Conservation (phyloP, 768 basidiomycete genomes). For the Melanogaster broomeanus region DNA sequence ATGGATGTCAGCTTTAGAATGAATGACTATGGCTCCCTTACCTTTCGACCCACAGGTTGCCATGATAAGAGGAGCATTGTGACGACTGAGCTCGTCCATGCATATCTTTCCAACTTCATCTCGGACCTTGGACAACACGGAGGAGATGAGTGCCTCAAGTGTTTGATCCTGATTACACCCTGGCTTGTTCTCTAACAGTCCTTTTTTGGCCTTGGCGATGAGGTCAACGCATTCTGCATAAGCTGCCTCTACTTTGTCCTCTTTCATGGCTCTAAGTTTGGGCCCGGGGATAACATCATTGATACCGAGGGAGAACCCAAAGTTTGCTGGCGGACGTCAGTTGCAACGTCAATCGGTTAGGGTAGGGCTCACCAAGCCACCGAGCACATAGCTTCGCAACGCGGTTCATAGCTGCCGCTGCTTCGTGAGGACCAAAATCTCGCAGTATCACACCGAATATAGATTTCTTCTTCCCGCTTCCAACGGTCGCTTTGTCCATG, state of each 20-base stretch:
- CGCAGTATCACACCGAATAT: conserved; percentile 97
- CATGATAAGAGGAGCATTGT: conserved; percentile 98
- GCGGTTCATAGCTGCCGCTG: conserved; percentile 93
- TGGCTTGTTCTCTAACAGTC: conserved; percentile 93
- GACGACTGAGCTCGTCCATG: conserved; percentile 96
- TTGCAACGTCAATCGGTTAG: neutral
- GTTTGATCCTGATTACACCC: conserved; percentile 98
- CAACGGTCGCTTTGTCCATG: conserved; percentile 98
- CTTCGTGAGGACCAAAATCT: conserved; percentile 95
- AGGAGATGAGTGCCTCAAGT: conserved; percentile 93
- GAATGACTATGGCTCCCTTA: conserved; percentile 27
- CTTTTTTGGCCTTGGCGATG: conserved; percentile 88
- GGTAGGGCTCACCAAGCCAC: conserved; percentile 70
- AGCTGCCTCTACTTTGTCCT: conserved; percentile 81
- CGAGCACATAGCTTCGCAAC: conserved; percentile 94
- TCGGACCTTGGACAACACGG: conserved; percentile 91
- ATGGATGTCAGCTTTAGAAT: conserved; percentile 1
- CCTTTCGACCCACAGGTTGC: conserved; percentile 99
- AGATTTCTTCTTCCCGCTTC: conserved; percentile 98
- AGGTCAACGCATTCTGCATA: conserved; percentile 86
- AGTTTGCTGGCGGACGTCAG: conserved; percentile 71
- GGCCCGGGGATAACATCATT: conserved; percentile 98
- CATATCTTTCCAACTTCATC: conserved; percentile 96
- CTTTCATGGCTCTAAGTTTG: conserved; percentile 76
- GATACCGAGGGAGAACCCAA: conserved; percentile 97